phyloP scores from a whole-genome alignment of 2,329 filamentous ascomycete genomes.

The Phaeosphaeriaceae sp. region DNA sequence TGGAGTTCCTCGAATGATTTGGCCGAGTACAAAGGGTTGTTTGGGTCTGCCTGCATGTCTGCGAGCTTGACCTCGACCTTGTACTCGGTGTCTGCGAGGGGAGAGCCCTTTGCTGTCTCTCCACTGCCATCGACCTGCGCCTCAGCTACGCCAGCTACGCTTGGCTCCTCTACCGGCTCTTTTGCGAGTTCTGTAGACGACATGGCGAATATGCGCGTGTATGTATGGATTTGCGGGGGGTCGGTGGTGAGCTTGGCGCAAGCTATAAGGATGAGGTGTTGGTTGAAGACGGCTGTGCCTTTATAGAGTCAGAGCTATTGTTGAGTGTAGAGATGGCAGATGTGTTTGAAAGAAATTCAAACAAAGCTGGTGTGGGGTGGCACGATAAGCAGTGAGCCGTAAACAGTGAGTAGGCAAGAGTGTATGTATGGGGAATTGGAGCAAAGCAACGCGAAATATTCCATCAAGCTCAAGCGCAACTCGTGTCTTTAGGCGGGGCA shows the following conservation, averaged over 20 bases:
- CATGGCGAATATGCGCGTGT: constrained; percentile 10
- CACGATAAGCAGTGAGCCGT: too few species aligned
- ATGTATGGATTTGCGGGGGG: neutral
- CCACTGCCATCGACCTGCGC: constrained; percentile 57
- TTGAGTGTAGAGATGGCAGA: too few species aligned
- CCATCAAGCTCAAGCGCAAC: constrained; percentile 26
- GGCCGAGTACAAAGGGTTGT: constrained; percentile 86
- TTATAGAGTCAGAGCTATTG: neutral
- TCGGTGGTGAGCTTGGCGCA: neutral
- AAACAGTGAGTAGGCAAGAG: too few species aligned
- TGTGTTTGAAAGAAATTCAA: too few species aligned
- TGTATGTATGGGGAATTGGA: neutral
- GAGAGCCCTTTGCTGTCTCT: constrained; percentile 47
- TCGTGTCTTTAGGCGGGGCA: constrained; percentile 25
- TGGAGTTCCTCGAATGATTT: constrained; percentile 84
- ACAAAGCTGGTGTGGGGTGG: too few species aligned
- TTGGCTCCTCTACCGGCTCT: constrained; percentile 10
- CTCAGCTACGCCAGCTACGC: constrained; percentile 21
- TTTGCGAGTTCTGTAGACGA: constrained; percentile 21
- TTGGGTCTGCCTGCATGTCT: constrained; percentile 83
- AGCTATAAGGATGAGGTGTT: neutral
- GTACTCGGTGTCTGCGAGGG: constrained; percentile 73
- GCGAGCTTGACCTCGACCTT: constrained; percentile 92
- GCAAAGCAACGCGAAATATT: constrained; percentile 12
- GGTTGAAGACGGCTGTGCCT: neutral